Conservation (phyloP, 2,329 filamentous ascomycete species). For the Taxawa tesnikishii region DNA sequence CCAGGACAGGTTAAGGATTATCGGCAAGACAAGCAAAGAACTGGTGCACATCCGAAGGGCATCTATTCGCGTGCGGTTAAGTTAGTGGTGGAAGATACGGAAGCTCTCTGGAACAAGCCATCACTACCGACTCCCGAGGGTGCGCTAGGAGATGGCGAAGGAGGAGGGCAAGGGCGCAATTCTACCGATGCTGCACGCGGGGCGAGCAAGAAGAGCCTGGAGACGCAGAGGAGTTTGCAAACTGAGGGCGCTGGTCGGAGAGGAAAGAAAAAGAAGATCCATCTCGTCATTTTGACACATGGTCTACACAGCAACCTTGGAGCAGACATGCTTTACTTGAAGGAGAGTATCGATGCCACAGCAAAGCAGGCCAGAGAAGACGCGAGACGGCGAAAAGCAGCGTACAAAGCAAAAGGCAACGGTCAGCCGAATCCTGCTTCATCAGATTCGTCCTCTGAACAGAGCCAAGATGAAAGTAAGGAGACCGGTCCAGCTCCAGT, state of each 20-base stretch:
- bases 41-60: constrained; percentile 57
- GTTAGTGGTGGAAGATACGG: constrained; percentile 76
- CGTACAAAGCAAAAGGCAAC: constrained; percentile 5
- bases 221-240: constrained; percentile 10
- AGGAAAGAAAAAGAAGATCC: constrained; percentile 63
- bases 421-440: constrained; percentile 9
- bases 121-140: constrained; percentile 53
- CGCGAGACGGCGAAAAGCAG: constrained; percentile 46
- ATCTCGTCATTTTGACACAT: constrained; percentile 86
- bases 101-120: constrained; percentile 86
- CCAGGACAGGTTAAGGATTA: constrained; percentile 68
- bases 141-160: constrained; percentile 17
- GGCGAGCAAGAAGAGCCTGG: constrained; percentile 4
- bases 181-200: constrained; percentile 8
- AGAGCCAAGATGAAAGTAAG: constrained; percentile 13
- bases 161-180: constrained; percentile 12
- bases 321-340: constrained; percentile 92
- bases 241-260: constrained; percentile 12
- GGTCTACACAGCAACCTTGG: constrained; percentile 92
- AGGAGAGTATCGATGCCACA: constrained; percentile 88
- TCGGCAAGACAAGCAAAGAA: constrained; percentile 51
- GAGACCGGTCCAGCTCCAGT: constrained; percentile 31
- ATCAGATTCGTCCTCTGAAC: constrained; percentile 27
- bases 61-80: constrained; percentile 74
- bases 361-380: constrained; percentile 62